Base-by-base conservation (phyloP, 129 eudicot genomes). In the Saposhnikovia divaricata region DNA sequence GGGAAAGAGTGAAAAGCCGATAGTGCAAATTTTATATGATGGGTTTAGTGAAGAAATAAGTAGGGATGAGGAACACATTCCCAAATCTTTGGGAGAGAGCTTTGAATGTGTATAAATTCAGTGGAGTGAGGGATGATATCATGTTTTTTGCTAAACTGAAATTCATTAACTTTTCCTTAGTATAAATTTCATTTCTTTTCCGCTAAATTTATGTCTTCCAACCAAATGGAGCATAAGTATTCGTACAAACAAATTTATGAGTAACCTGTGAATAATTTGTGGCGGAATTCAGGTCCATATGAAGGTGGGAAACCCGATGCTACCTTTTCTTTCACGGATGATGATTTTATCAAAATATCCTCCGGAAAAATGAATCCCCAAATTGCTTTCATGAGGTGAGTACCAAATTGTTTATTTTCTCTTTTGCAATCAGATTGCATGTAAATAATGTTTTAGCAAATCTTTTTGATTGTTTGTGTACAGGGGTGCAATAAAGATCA, bases 261-360 rank as follows among this genome's bases (percentile, higher is more conserved):
- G 13, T 74, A 45, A 0, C 16, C 45, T 9, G 44, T 70, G 10
- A 12, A 6, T 16, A 69, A 34, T 39, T 2, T 42, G 42, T 78
- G 34, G 76, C 69, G 69, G 51, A 9, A 15, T 66, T 28, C 77
- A 95, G 99, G 99, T 45, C 75, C 87, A 37, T 90, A 85, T 53
- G 96, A 95, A 84, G 98, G 90, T 59, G 97, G 97, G 83, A 95
- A 89, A 85, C 97, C 97, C 4, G 99, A 95, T 85, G 96, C 97
- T 6, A 90, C 96, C 5, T 95, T 95, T 85, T 92, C 97, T 21
- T 95, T 90, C 88, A 95, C 92, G 6, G 99, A 92, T 83, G 94
- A 89, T 16, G 95, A 92, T 82, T 95, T 95, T 38, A 23, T 86
- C 34, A 92, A 92, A 87, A 84, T 95, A 43, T 92, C 95, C 53